A percentile compares a stretch with the other conserved stretches of the same genome.
Conservation (phyloP, 768 basidiomycete species). For the Amanita rubescens region DNA sequence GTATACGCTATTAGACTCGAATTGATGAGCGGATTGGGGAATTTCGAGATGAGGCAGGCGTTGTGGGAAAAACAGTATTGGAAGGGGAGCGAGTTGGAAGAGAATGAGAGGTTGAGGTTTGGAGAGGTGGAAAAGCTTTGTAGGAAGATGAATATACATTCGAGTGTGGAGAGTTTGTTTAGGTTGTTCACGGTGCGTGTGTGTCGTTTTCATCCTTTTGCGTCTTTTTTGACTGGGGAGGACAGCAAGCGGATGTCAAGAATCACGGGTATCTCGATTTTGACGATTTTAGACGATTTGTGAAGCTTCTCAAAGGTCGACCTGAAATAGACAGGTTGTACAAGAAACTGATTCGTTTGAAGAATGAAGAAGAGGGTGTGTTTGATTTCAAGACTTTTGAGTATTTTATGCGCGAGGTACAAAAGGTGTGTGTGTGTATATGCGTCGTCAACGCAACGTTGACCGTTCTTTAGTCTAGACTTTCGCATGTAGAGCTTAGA, state of each 20-base stretch:
- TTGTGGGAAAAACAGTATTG: constrained; percentile 82
- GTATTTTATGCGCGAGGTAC: constrained; percentile 37
- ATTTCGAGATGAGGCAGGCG: constrained; percentile 53
- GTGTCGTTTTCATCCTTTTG: not conserved
- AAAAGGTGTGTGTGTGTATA: constrained; percentile 25
- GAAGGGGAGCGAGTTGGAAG: constrained; percentile 60
- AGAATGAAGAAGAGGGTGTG: not conserved
- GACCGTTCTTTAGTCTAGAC: constrained; percentile 25
- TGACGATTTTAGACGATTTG: constrained; percentile 71
- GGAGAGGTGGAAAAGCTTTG: constrained; percentile 69
- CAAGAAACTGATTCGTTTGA: constrained; percentile 21
- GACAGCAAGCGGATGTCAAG: constrained; percentile 56
- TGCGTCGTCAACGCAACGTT: not conserved
- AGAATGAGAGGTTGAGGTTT: constrained; percentile 58
- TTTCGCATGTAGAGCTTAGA: constrained; percentile 25
- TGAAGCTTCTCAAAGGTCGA: constrained; percentile 76
- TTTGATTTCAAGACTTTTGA: constrained; percentile 38
- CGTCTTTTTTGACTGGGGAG: not conserved
- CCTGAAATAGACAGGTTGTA: constrained; percentile 74
- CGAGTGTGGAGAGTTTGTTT: constrained; percentile 43
- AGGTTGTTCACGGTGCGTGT: constrained; percentile 51
- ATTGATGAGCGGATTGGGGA: constrained; percentile 61
- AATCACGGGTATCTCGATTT: constrained; percentile 63
- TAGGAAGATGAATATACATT: constrained; percentile 58
- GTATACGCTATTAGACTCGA: constrained; percentile 60